Percentiles rank a stretch among this genome's conserved stretches.
phyloP scores from a whole-genome alignment of 352 stramenopile genomes.

The Globisporangium apiculatum region DNA sequence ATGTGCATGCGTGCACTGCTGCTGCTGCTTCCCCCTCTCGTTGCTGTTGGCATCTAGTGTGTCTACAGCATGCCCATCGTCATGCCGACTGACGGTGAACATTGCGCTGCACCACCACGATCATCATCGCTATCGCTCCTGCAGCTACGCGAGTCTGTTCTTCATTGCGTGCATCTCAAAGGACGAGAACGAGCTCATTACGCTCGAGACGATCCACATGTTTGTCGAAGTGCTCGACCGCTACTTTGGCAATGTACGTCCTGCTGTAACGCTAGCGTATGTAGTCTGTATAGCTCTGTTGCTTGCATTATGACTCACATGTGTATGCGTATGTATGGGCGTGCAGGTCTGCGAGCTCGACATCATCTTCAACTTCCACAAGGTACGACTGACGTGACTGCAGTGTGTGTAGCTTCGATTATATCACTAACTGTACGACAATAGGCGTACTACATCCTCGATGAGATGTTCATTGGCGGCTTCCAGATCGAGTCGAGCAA shows the following conservation, averaged over 20 bases:
- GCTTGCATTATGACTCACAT: slow-evolving; percentile 24
- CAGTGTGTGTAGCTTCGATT: not conserved
- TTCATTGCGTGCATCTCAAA: slow-evolving; percentile 95
- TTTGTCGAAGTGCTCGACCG: slow-evolving; percentile 98
- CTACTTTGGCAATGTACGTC: slow-evolving; percentile 93
- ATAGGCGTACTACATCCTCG: slow-evolving; percentile 98
- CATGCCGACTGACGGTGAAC: no score
- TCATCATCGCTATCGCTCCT: not conserved
- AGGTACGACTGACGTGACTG: slow-evolving; percentile 32
- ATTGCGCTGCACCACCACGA: no score
- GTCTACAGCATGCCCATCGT: no score
- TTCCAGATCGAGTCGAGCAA: slow-evolving; percentile 96
- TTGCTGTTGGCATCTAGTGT: not conserved
- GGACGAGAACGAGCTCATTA: slow-evolving; percentile 97
- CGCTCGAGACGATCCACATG: slow-evolving; percentile 96
- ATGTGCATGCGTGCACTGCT: slow-evolving; percentile 5
- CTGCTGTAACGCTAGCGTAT: no score
- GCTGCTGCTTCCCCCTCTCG: not conserved
- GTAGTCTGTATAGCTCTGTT: not conserved
- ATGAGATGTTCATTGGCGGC: slow-evolving; percentile 99
- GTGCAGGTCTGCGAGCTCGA: slow-evolving; percentile 88
- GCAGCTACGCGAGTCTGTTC: slow-evolving; percentile 94
- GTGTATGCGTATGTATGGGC: not conserved
- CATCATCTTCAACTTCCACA: slow-evolving; percentile 99
- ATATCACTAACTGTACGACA: no score